Conservation (phyloP, 2,329 filamentous ascomycete genomes). For the Juglanconis juglandina region DNA sequence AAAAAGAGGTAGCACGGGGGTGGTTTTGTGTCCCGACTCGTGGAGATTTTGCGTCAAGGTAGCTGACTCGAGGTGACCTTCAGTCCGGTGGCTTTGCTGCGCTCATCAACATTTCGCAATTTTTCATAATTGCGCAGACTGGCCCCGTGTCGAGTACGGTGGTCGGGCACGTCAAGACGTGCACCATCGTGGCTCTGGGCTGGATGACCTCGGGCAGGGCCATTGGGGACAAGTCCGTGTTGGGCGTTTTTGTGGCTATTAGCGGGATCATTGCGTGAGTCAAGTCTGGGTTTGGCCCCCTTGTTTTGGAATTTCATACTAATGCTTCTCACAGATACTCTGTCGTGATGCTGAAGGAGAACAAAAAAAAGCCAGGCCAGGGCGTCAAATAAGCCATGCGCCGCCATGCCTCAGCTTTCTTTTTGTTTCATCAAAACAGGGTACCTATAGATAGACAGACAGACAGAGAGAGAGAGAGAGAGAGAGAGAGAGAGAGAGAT, state of each 20-base stretch:
- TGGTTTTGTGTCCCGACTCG: background rate
- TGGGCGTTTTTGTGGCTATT: conserved; percentile 54
- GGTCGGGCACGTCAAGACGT: conserved; percentile 64
- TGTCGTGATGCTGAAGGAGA: conserved; percentile 44
- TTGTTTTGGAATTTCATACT: background rate
- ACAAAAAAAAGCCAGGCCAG: conserved; percentile 24
- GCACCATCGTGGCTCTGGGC: conserved; percentile 61
- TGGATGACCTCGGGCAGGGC: conserved; percentile 56
- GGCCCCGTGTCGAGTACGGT: conserved; percentile 64
- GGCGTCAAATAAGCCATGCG: conserved; percentile 9
- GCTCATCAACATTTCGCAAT: conserved; percentile 63
- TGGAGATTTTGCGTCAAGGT: background rate
- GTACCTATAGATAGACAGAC: too few species aligned
- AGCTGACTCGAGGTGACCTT: conserved; percentile 7
- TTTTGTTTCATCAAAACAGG: background rate
- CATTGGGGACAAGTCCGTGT: conserved; percentile 51
- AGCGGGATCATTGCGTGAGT: conserved; percentile 56
- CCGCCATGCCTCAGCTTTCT: background rate
- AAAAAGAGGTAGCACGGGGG: background rate
- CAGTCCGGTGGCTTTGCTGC: conserved; percentile 62
- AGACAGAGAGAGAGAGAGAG: background rate
- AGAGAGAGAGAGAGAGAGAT: background rate
- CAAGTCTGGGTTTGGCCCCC: conserved; percentile 34
- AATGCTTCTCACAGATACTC: conserved; percentile 38
- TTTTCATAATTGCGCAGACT: conserved; percentile 60